Evolutionary conservation across 2,329 filamentous ascomycete species (phyloP).

Genomic region (Beauveria sp.): DNA sequence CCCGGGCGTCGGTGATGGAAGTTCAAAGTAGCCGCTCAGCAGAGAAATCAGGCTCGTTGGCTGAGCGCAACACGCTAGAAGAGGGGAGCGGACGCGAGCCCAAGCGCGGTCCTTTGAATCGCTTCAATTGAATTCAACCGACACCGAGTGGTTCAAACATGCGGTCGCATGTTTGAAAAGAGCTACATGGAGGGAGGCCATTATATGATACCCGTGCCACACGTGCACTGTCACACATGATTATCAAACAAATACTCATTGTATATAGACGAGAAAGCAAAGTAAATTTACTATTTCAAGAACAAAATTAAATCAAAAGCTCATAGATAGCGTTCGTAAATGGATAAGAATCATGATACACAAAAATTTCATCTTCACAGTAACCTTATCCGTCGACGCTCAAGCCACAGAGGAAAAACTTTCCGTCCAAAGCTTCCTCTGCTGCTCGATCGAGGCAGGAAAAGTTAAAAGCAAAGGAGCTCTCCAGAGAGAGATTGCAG

Average conservation of each 20-base stretch:
- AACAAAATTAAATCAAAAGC: neutral
- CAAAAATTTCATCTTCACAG: neutral
- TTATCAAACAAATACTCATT: neutral
- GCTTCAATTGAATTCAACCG: neutral
- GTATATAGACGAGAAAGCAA: neutral
- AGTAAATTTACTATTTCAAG: neutral
- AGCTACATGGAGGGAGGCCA: neutral
- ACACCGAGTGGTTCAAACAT: too few relatives aligned
- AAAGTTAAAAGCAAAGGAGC: neutral
- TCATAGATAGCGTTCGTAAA: neutral
- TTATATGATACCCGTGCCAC: neutral
- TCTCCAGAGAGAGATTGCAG: neutral
- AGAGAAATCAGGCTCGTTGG: neutral
- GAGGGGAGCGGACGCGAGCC: neutral
- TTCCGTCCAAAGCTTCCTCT: constrained; percentile 3
- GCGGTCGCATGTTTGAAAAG: too few relatives aligned
- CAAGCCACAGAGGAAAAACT: neutral
- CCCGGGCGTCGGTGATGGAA: neutral
- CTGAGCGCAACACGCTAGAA: neutral
- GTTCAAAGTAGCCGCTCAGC: neutral
- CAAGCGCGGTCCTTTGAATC: neutral
- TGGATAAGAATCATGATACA: constrained; percentile 10
- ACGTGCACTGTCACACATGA: neutral
- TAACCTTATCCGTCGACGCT: neutral
- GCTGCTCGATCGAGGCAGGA: neutral